phyloP scores from a whole-genome alignment of 176 grass and related monocot species.

The Ensete ventricosum region DNA sequence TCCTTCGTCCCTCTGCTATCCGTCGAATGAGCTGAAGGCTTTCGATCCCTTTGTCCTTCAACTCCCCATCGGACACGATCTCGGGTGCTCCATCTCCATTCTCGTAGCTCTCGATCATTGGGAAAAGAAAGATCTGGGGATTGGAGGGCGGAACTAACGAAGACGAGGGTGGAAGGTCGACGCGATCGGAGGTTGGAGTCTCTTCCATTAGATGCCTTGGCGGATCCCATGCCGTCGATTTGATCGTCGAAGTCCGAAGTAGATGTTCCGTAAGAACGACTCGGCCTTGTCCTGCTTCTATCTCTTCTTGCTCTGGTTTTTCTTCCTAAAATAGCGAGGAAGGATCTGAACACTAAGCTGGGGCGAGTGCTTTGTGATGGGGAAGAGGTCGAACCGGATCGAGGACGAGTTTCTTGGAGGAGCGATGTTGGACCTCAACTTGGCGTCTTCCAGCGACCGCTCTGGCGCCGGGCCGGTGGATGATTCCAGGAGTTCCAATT shows the following conservation, averaged over 20 bases:
- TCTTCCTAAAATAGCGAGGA: constrained; percentile 8
- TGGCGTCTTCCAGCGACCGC: constrained; percentile 6
- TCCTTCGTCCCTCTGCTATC: neutral
- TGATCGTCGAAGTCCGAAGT: neutral
- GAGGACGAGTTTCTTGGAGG: neutral
- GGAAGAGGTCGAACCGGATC: neutral
- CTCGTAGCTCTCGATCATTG: neutral
- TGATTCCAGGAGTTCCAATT: constrained; percentile 3
- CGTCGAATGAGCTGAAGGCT: neutral
- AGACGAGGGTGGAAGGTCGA: neutral
- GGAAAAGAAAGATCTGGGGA: neutral
- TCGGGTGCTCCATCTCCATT: neutral
- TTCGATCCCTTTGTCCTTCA: neutral
- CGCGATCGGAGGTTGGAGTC: neutral
- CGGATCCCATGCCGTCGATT: neutral
- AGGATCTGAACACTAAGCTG: neutral
- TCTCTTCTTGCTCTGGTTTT: constrained; percentile 13
- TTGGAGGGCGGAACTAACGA: neutral
- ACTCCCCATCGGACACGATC: neutral
- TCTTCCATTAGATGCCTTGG: neutral
- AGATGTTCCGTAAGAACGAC: constrained; percentile 9
- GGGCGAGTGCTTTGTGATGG: neutral
- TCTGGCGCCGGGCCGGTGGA: neutral
- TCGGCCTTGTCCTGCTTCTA: constrained; percentile 15
- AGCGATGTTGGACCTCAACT: constrained; percentile 12